Base-by-base conservation (phyloP, 768 basidiomycete species). In the Fomitopsis pulvina region DNA sequence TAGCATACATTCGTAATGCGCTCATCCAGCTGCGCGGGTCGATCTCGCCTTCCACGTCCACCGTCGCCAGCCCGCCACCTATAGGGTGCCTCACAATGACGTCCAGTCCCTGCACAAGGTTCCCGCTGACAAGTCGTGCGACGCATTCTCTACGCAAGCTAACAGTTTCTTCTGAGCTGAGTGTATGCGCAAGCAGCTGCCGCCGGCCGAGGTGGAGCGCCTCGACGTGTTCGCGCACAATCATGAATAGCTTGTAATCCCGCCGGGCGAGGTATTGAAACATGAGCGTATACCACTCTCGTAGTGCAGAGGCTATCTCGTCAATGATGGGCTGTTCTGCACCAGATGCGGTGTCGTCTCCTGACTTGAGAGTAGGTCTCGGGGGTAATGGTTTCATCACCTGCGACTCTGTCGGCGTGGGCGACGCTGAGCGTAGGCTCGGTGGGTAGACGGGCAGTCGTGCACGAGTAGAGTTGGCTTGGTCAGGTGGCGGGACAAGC, bases 61-160 rank as follows among this genome's bases (percentile, higher is more conserved):
- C 87, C 2, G 85, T 85, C 28, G 93, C 89, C 21, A 98, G 75
- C 3, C 82, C 85, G 25, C 95, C 95, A 78, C 87, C 91, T 2
- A 80, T 83, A 25, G 94, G 89, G 71, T 97, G 92, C 20, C 95
- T 79, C n/a, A 98, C 94, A 58, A 98, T 93, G 53, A 98, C 83
- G 60, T 97, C 95, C 41, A 97, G 69, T 6, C 87, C 89, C 63
- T 98, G 95, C 2, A 87, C 83, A 50, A 97, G 76, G 63, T 98
- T 98, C 27, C 92, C 92, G 41, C 78, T 79, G 38, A 95, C 93
- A 4, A 98, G 79, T 50, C 88, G 76, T 14, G 79, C 80, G 4
- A 98, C 94, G 63, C 92, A 93, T 51, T 93, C 92, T 47, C 83
- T 77, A 50, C 92, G 77, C 61, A 97, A 75, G 39, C 79, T 80